Evolutionary conservation across 768 basidiomycete genomes (phyloP), one percentile per base, ranked within the genome.

Genomic region (Hemileccinum rubropunctum): DNA sequence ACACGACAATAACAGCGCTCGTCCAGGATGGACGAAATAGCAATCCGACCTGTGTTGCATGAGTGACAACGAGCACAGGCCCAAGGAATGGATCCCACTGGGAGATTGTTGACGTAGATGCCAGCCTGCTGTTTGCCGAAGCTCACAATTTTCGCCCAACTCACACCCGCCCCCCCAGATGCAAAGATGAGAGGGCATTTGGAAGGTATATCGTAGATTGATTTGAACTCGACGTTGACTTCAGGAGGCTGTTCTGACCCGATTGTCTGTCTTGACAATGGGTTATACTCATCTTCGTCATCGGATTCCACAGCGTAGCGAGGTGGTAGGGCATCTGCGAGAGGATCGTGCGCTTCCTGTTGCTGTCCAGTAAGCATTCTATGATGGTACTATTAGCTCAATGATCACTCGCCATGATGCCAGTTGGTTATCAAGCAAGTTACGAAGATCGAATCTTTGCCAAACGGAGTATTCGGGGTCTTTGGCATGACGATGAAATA

Each of bases 281-380:
- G 78, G 46, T 78, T 77, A 52, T 73, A 71, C 57, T 84, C 82
- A 45, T 85, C 83, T 51, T 83, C 82, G n/a, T 84, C 82, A 52
- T 86, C 84, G 4, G 82, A 84, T 58, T 86, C 84, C 42, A 84
- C 66, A 33, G 78, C 78, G 52, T 86, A 74, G 47, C 84, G 76
- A 32, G 84, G 80, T 2, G 84, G 81, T 4, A 71, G 68, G 42
- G 71, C 70, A 58, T 84, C 83, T 50, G 74, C 75, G 17, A 84
- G 71, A 1, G 82, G 80, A 59, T 47, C 46, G 12, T 84, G 76
- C 21, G 72, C 51, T 52, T 83, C 76, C 81, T 79, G 20, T 27
- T 17, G 32, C 18, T 20, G n/a, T n/a, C 58, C 26, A 52, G 41
- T 45, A 15, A 14, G 17, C n/a, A 42, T 20, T 38, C 6, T 21